Evolutionary conservation across 495 filamentous ascomycete genomes (phyloP).

Genomic region (Baudoinia panamericana): DNA sequence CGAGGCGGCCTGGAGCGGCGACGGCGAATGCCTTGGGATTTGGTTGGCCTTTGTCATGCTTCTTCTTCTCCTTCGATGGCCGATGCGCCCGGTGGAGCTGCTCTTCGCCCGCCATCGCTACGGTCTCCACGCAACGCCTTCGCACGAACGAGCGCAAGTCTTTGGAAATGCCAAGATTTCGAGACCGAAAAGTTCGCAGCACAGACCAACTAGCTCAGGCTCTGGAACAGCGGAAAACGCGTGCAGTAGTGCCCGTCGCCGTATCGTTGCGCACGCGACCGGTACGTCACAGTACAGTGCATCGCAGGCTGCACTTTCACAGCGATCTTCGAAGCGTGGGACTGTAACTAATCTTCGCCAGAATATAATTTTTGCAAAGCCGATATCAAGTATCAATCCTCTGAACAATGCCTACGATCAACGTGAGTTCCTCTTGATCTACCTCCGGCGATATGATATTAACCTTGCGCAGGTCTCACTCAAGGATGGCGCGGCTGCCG

Average conservation of each 20-base stretch:
- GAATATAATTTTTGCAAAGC: no score
- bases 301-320: no score
- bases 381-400: no score
- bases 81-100: slow-evolving; percentile 80
- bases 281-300: no score
- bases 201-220: no score
- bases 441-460: not conserved
- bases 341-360: no score
- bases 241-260: no score
- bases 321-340: no score
- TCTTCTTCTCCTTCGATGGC: slow-evolving; percentile 84
- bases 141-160: no score
- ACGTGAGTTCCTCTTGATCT: slow-evolving; percentile 12
- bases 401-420: slow-evolving; percentile 21
- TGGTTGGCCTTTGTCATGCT: slow-evolving; percentile 43
- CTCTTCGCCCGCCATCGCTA: slow-evolving; percentile 50
- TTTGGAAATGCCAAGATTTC: slow-evolving; percentile 5
- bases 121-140: not conserved
- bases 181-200: not conserved
- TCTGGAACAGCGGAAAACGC: no score
- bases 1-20: slow-evolving; percentile 71
- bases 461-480: slow-evolving; percentile 52
- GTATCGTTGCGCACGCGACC: no score
- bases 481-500: slow-evolving; percentile 48
- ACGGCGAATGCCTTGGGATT: slow-evolving; percentile 92